phyloP scores from a whole-genome alignment of 768 basidiomycete species.

The Tephrocybe rancida region DNA sequence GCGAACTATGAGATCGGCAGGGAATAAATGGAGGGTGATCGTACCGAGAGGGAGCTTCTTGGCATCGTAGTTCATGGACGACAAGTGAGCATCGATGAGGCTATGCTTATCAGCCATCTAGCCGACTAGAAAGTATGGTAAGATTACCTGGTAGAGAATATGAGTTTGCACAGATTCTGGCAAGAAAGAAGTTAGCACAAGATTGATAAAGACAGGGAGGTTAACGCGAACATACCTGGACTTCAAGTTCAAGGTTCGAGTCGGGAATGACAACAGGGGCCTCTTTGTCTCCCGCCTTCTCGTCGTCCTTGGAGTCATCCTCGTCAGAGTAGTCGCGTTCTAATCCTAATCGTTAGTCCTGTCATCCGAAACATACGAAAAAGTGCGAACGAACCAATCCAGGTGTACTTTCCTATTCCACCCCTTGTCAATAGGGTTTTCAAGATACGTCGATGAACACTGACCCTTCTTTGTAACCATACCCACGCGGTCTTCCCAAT shows the following conservation, averaged over 20 bases:
- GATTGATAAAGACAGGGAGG: not conserved
- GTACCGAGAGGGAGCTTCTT: conserved; percentile 64
- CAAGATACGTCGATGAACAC: not conserved
- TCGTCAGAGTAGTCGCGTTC: conserved; percentile 59
- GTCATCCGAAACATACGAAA: not conserved
- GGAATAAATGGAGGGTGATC: not conserved
- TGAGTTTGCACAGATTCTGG: conserved; percentile 49
- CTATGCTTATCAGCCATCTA: too few relatives aligned
- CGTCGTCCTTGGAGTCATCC: conserved; percentile 37
- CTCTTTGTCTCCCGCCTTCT: conserved; percentile 27
- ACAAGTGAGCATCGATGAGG: conserved; percentile 54
- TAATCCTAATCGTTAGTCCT: conserved; percentile 14
- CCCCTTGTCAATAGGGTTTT: not conserved
- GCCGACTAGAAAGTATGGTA: conserved; percentile 29
- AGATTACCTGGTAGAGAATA: conserved; percentile 46
- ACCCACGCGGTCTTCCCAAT: conserved; percentile 52
- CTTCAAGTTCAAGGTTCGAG: conserved; percentile 41
- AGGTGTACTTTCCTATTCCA: conserved; percentile 56
- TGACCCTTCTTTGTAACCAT: conserved; percentile 56
- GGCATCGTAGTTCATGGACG: conserved; percentile 69
- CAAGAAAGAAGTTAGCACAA: not conserved
- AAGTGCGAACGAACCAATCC: conserved; percentile 46
- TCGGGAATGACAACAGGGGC: conserved; percentile 45
- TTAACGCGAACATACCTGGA: conserved; percentile 36
- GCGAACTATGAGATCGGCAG: not conserved